Base-by-base conservation (phyloP, 352 stramenopile species). In the Thalassiosira mediterranea region DNA sequence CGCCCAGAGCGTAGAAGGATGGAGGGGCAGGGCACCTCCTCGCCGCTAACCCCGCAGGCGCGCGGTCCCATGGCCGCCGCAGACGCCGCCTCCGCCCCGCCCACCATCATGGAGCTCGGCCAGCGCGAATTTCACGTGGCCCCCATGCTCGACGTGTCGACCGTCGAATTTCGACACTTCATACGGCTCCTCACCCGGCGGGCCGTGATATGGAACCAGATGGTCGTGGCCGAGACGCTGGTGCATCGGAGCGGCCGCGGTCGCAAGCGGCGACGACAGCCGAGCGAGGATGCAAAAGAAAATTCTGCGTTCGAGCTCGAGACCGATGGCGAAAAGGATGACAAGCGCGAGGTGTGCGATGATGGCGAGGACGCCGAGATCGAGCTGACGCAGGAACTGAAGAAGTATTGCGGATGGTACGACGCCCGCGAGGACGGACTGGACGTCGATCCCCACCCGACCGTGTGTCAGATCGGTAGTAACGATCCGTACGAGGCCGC, bases 101-200 rank as follows among this genome's bases (percentile, higher is more conserved):
- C 44, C 5, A 4, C 44, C 44, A 25, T 5, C 8, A 25, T 17
- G 13, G n/a, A 17, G 4, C 26, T 38, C 49, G 49, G 21, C 8
- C 4, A 7, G 56, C 86, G 86, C 64, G 63, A 81, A 65, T 79
- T 88, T 40, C 81, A 88, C 64, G 81, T 88, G 26, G 84, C 84
- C 13, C 84, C 84, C 15, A 91, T 91, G 86, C 54, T 91, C 15
- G 71, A 90, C 66, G 74, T 88, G 21, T 88, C 86, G 11, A 88
- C 73, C 21, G 57, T 82, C 17, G 83, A 91, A 66, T 91, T 91
- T 66, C 67, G 80, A 13, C 66, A 89, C 13, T 82, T 91, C 7
- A 78, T 89, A 4, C 72, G 83, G 19, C 78, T 91, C 17, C 68
- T 91, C 3, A 87, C 79, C 3, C 86, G 81, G 65, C 75, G 73